Evolutionary conservation across 306 rosid genomes (phyloP).

Genomic region (Ziziphus jujuba): DNA sequence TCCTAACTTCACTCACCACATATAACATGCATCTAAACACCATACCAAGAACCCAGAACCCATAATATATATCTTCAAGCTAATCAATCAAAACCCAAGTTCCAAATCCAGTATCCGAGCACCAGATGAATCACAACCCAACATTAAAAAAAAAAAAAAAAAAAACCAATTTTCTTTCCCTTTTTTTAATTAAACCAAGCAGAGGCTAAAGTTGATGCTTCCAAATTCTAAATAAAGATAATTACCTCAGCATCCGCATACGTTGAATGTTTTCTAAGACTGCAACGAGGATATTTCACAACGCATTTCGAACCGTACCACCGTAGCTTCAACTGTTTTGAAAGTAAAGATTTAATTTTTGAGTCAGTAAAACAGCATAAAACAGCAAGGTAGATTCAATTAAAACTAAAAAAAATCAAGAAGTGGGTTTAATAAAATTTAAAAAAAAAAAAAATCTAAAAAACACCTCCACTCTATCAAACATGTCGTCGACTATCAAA

Average conservation of each 20-base stretch:
- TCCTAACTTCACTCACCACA: neutral
- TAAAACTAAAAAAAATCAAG: neutral
- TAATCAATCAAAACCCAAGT: neutral
- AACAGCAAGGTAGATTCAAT: neutral
- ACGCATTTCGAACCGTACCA: constrained; percentile 83
- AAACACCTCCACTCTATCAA: constrained; percentile 92
- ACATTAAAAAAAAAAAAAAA: neutral
- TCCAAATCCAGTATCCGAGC: neutral
- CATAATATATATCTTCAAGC: neutral
- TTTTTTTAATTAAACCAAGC: neutral
- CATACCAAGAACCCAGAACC: neutral
- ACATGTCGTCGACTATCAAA: constrained; percentile 93
- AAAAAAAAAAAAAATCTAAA: constrained; percentile 2
- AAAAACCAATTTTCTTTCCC: neutral
- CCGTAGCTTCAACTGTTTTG: constrained; percentile 68
- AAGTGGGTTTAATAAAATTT: neutral
- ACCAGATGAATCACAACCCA: neutral
- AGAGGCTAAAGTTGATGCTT: neutral
- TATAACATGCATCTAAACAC: constrained; percentile 22
- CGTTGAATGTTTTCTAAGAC: constrained; percentile 80
- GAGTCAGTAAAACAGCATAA: neutral
- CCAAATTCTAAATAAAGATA: neutral
- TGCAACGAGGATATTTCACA: constrained; percentile 80
- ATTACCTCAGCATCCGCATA: constrained; percentile 91
- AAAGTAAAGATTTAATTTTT: neutral